phyloP scores from a whole-genome alignment of 768 basidiomycete species.

The Collybia sp. region DNA sequence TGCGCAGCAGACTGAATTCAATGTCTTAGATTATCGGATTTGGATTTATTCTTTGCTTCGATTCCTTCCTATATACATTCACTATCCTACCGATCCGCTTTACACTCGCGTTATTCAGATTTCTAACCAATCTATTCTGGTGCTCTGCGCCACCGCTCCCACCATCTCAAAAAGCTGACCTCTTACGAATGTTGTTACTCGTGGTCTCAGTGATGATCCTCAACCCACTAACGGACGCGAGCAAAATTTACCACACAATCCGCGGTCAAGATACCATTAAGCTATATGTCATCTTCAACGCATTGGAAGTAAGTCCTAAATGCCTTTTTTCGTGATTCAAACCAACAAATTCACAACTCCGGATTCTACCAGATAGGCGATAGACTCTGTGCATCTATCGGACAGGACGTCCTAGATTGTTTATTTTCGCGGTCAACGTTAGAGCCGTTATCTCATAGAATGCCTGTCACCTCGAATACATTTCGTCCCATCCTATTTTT shows the following conservation, averaged over 20 bases:
- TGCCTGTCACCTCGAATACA: slow-evolving; percentile 56
- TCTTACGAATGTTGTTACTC: slow-evolving; percentile 78
- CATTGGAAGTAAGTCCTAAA: slow-evolving; percentile 77
- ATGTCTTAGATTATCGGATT: slow-evolving; percentile 75
- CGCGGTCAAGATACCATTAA: slow-evolving; percentile 99
- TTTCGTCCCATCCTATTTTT: slow-evolving; percentile 85
- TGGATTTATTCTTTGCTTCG: slow-evolving; percentile 90
- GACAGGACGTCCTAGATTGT: slow-evolving; percentile 96
- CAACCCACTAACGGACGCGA: slow-evolving; percentile 84
- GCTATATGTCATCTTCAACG: slow-evolving; percentile 98
- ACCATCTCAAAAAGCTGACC: slow-evolving; percentile 88
- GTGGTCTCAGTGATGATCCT: slow-evolving; percentile 70
- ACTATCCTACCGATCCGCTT: slow-evolving; percentile 95
- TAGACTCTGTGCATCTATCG: slow-evolving; percentile 90
- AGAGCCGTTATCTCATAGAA: slow-evolving; percentile 60
- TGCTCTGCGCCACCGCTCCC: slow-evolving; percentile 57
- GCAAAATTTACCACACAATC: slow-evolving; percentile 97
- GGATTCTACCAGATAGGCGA: slow-evolving; percentile 79
- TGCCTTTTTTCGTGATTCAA: background rate
- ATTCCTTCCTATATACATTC: slow-evolving; percentile 97
- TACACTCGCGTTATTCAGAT: slow-evolving; percentile 54
- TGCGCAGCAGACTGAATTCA: slow-evolving; percentile 4
- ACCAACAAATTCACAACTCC: slow-evolving; percentile 3
- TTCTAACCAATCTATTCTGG: slow-evolving; percentile 44
- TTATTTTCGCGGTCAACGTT: slow-evolving; percentile 92